Base-by-base conservation (phyloP, 148 eudicot species). In the Heliamphora exappendiculata region DNA sequence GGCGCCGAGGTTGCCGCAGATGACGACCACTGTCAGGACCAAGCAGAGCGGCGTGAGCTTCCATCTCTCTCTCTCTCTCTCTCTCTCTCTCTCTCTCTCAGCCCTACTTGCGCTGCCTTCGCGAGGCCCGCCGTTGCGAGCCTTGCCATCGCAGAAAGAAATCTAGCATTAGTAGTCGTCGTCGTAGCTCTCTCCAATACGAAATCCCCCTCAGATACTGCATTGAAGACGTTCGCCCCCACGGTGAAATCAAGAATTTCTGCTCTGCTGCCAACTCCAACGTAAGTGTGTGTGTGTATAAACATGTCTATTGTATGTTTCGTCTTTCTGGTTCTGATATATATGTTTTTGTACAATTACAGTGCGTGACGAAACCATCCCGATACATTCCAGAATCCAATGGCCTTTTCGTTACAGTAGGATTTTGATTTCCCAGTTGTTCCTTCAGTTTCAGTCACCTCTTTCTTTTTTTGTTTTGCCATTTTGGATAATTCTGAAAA, bases 1-100 rank as follows among this genome's bases (percentile, higher is more conserved):
- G 34, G 94, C 96, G 2, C 98, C 91, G 5, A 90, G 28, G 77
- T 87, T 84, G 0, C 85, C 88, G 8, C 93, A 91, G 37, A 94
- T 83, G 39, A 94, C 84, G 62, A 91, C 37, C 20, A 91, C 67
- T 0, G 94, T 87, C 3, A 94, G 76, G 8, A 84, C 75, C 2
- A 94, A 73, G 66, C 93, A 94, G 12, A 94, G 71, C 14, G 86
- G 34, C 0, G 91, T 89, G 0, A 93, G 76, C 82, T 93, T 93
- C 8, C 87, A n/a, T n/a, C n/a, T n/a, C n/a, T n/a, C n/a, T n/a
- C n/a, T n/a, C n/a, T n/a, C n/a, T n/a, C n/a, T n/a, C n/a, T n/a
- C n/a, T n/a, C n/a, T n/a, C n/a, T n/a, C n/a, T n/a, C n/a, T n/a
- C n/a, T n/a, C n/a, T n/a, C n/a, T n/a, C n/a, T n/a, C n/a, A n/a